Base-by-base conservation (phyloP, 441 rosid species). In the Arabidopsis lyrata region DNA sequence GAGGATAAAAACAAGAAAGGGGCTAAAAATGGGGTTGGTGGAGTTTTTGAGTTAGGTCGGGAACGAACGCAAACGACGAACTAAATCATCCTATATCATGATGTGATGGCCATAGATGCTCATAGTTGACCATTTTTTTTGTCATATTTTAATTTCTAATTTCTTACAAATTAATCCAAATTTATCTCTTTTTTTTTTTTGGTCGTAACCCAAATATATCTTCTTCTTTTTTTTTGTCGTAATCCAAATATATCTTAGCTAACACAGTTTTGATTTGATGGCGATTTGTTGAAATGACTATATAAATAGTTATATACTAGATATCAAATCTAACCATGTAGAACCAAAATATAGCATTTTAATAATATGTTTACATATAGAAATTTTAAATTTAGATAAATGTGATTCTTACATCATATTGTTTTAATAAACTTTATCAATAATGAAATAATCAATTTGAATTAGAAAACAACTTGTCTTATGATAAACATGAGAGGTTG, bases 1-100 rank as follows among this genome's bases (percentile, higher is more conserved):
- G 41, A 70, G 27, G 57, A 76, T 62, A 70, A 63, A 62, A 45
- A 71, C 72, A 44, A 71, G 34, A 16, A 29, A 76, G n/a, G 36
- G 8, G 34, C 8, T 29, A 24, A 6, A 35, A 31, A 13, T 38
- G 66, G 76, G 69, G 76, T 70, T 77, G 80, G 80, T 77, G 72
- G 48, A 66, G 48, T 18, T 16, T n/a, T 8, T 1, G 64, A 27
- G 77, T 77, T 77, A 59, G 63, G 73, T 77, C 66, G 38, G 42
- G 20, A 18, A 18, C 20, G 66, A 57, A 65, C 47, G 55, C 75
- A 55, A 20, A 59, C 22, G 32, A 58, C 27, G 72, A 70, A 63
- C 14, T 1, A 0, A 9, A 76, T 50, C 15, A n/a, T 14, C 1
- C 10, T 42, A 38, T 50, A 52, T 45, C 6, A 15, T 68, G 27